phyloP scores from a whole-genome alignment of 129 eudicot genomes.

The Flaveria bidentis region DNA sequence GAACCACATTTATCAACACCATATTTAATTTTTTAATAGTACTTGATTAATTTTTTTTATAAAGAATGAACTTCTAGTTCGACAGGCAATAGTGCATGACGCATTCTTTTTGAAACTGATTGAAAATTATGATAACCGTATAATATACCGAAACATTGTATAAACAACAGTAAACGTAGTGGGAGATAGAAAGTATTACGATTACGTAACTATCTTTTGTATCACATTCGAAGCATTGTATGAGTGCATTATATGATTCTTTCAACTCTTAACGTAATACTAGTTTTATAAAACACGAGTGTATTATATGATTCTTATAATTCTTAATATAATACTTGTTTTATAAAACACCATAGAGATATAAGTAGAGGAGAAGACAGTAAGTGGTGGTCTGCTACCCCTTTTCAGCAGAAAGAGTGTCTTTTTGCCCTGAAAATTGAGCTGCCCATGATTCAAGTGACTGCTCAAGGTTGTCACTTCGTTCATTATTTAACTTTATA shows the following conservation, averaged over 20 bases:
- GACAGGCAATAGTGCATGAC: no score
- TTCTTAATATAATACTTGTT: not conserved
- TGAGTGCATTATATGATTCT: no score
- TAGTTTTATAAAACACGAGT: no score
- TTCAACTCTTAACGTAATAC: no score
- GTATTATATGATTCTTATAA: not conserved
- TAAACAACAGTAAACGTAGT: no score
- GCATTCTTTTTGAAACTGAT: no score
- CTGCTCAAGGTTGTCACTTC: constrained; percentile 12
- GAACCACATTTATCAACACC: constrained; percentile 23
- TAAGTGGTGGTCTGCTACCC: constrained; percentile 29
- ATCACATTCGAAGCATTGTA: no score
- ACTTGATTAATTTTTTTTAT: not conserved
- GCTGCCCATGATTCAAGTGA: constrained; percentile 33
- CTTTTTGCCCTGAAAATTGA: constrained; percentile 25
- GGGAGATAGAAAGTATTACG: no score
- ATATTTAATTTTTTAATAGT: not conserved
- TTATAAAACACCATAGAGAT: not conserved
- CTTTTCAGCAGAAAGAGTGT: constrained; percentile 12
- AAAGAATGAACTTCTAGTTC: no score
- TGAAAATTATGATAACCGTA: no score
- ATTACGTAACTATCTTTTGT: no score
- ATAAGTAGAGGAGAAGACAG: constrained; percentile 7
- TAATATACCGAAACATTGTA: no score
- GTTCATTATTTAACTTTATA: not conserved